Evolutionary conservation across 768 basidiomycete species (phyloP), one percentile per base, ranked within the genome.

Genomic region (Phlebiopsis flavidoalba): DNA sequence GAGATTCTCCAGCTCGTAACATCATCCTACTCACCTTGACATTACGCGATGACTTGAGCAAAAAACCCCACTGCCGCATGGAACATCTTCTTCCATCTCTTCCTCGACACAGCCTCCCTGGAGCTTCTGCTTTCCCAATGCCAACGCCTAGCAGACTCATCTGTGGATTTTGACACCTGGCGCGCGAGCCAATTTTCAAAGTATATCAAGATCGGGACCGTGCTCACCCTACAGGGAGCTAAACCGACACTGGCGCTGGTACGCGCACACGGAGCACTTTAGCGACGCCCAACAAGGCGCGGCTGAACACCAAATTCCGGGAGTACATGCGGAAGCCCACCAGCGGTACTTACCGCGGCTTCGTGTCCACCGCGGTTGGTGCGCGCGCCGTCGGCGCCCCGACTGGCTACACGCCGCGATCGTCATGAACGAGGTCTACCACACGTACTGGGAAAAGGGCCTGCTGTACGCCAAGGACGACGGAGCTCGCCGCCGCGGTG

Each of bases 51-150:
- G 24, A 64, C 1, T 14, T 61, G 2, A 26, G 22, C 26, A 53
- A 48, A 5, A 6, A 8, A 19, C 26, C 54, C 26, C 65, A n/a
- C n/a, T n/a, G n/a, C 60, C 3, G 65, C 75, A 11, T 84, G 79
- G 80, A 74, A 78, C 56, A 75, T 80, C 5, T 83, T 80, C 68
- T 82, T 75, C 60, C 78, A 83, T 61, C 66, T 82, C 45, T 78
- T 74, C 59, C 62, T 84, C 14, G 77, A 82, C 68, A 62, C 77
- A 21, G 46, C 46, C 3, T 69, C 77, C 0, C 65, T 74, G 10
- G 52, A 67, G 0, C 52, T 72, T 15, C 58, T 84, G n/a, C 53
- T 73, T 3, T 52, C 61, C 0, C 82, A 83, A 46, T 81, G 77
- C 60, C 62, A 62, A 6, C 74, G 71, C 56, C 75, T 83, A 14